Conservation (phyloP, 139 green algal genomes). For the Yamagishiella unicocca region DNA sequence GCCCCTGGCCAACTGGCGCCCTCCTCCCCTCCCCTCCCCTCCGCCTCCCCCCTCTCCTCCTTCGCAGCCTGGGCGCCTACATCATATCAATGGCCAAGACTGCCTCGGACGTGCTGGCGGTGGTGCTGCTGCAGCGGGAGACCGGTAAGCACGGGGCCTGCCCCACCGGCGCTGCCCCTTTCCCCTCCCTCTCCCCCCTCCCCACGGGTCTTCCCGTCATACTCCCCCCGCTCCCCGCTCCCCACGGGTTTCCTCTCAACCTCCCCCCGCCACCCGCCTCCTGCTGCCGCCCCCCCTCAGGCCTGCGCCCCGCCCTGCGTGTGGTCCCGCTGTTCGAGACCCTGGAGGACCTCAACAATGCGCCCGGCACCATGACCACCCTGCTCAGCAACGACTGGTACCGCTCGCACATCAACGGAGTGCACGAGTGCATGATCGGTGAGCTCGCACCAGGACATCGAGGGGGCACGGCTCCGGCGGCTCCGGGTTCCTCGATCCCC, state of each 20-base stretch:
- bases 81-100: conserved; percentile 95
- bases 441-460: no score
- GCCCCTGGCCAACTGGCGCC: neutral
- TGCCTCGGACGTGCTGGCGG: conserved; percentile 92
- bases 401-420: conserved; percentile 66
- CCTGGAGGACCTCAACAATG: conserved; percentile 90
- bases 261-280: neutral
- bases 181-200: neutral
- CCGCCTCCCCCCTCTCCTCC: neutral
- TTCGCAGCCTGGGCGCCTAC: conserved; percentile 85
- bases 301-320: conserved; percentile 61
- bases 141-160: conserved; percentile 11
- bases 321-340: conserved; percentile 98
- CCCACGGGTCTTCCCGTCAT: neutral
- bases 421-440: conserved; percentile 74
- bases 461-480: no score
- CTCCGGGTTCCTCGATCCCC: no score
- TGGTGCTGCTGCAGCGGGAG: conserved; percentile 95
- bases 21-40: neutral
- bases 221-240: neutral
- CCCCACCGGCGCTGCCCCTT: no score
- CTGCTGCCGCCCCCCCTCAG: neutral
- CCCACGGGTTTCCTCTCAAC: neutral
- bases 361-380: conserved; percentile 70
- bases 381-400: conserved; percentile 82